Base-by-base conservation (phyloP, 2,329 filamentous ascomycete species). In the Stromatinia cepivora region DNA sequence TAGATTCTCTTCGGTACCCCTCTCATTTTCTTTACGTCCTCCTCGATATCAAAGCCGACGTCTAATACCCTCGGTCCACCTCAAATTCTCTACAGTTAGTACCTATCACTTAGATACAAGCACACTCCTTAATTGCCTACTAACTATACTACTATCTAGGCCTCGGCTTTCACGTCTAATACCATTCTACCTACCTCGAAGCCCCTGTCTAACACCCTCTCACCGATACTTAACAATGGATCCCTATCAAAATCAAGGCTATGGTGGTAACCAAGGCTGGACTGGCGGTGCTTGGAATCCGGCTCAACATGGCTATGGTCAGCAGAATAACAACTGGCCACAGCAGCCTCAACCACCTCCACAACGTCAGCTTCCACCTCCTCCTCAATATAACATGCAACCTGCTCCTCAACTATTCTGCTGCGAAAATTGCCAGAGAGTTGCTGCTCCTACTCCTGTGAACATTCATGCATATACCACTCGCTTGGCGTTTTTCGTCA, bases 391-490 rank as follows among this genome's bases (percentile, higher is more conserved):
- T 10, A 45, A 13, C 8, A 17, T 22, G 1, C 28, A 48, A 7
- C 28, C 45, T 8, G 4, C 52, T 2, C 42, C 53, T 25, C 20
- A 42, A 15, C 1, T 67, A 1, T 67, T 67, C 31, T 67, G 65
- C 45, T 67, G 65, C 20, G 54, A 28, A 2, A 36, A 22, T 8
- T 48, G 42, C 34, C 65, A 61, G 34, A 54, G 65, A 2, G 31
- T 28, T 31, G 20, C 34, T 28, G 3, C 15, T n/a, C 31, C 31
- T 28, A 4, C 45, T 7, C 11, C n/a, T 5, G 42, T 34, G 0
- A n/a, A 5, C 0, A 36, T 61, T 1, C 34, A 67, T n/a, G 65
- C 65, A 22, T 67, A 67, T n/a, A 67, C 65, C 3, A 67, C 65
- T 20, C 54, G 65, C 0, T 28, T 67, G 6, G 45, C 54, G 0